Evolutionary conservation across 257 asterid species (phyloP).

Genomic region (Forsythia viridissima): DNA sequence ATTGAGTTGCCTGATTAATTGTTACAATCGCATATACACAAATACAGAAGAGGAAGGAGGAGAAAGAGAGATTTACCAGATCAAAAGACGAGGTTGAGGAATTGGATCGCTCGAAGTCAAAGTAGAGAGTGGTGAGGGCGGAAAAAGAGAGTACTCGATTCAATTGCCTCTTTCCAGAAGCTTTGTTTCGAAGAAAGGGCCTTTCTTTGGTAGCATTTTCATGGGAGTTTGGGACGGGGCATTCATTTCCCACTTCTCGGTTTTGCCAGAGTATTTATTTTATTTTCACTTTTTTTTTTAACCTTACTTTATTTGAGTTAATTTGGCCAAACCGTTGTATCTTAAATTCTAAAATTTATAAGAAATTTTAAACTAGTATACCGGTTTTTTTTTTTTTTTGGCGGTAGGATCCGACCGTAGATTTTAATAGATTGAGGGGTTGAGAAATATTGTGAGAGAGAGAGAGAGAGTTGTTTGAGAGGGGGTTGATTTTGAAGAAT

Average conservation of each 20-base stretch:
- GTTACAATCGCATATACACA: neutral
- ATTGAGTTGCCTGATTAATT: neutral
- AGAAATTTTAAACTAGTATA: too few relatives aligned
- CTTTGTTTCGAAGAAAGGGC: neutral
- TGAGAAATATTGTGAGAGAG: too few relatives aligned
- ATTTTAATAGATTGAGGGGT: too few relatives aligned
- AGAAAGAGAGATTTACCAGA: neutral
- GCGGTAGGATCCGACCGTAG: too few relatives aligned
- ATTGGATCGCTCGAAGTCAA: neutral
- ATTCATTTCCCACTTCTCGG: neutral
- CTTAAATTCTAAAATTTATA: too few relatives aligned
- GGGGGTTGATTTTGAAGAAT: too few relatives aligned
- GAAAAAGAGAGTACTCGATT: neutral
- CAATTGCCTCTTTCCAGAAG: neutral
- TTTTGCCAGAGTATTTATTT: too few relatives aligned
- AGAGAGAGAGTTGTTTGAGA: too few relatives aligned
- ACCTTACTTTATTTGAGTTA: too few relatives aligned
- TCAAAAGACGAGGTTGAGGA: neutral
- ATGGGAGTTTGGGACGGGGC: neutral
- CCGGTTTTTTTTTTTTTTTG: too few relatives aligned
- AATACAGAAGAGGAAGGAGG: neutral
- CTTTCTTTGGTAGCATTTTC: neutral
- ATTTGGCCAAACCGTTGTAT: too few relatives aligned
- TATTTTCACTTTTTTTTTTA: too few relatives aligned
- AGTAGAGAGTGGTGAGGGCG: neutral